Conservation (phyloP, 108 stramenopile species). For the Pseudonitzschia multistriata region DNA sequence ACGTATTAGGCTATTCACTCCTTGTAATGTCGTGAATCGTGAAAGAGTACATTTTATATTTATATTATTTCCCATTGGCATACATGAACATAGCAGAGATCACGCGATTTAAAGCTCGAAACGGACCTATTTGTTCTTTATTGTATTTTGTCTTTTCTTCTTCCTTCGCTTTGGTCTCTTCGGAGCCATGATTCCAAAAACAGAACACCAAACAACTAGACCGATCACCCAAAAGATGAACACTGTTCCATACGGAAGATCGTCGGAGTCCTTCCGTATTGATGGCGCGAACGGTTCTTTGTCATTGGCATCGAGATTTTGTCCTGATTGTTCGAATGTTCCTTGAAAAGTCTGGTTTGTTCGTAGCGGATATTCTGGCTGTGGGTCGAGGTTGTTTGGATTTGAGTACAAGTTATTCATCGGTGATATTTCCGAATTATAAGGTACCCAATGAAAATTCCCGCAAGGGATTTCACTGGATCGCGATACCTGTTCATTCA, state of each 20-base stretch:
- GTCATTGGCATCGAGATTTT: not conserved
- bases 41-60: too few relatives aligned
- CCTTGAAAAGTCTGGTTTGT: constrained; percentile 25
- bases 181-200: not conserved
- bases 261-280: not conserved
- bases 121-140: not conserved
- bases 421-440: constrained; percentile 71
- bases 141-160: not conserved
- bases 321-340: not conserved
- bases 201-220: constrained; percentile 5
- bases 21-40: too few relatives aligned
- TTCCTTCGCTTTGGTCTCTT: not conserved
- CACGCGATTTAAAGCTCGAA: too few relatives aligned
- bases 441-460: constrained; percentile 64
- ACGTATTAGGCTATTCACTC: too few relatives aligned
- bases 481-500: constrained; percentile 32
- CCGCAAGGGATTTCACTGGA: constrained; percentile 34
- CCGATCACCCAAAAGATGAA: constrained; percentile 17
- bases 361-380: constrained; percentile 75
- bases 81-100: too few relatives aligned
- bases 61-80: too few relatives aligned
- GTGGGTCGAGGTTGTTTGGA: constrained; percentile 72
- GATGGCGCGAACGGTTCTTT: not conserved
- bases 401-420: constrained; percentile 68
- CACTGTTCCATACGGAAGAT: constrained; percentile 4